Evolutionary conservation across 2,329 filamentous ascomycete species (phyloP).

Genomic region (Trichoderma sp.): DNA sequence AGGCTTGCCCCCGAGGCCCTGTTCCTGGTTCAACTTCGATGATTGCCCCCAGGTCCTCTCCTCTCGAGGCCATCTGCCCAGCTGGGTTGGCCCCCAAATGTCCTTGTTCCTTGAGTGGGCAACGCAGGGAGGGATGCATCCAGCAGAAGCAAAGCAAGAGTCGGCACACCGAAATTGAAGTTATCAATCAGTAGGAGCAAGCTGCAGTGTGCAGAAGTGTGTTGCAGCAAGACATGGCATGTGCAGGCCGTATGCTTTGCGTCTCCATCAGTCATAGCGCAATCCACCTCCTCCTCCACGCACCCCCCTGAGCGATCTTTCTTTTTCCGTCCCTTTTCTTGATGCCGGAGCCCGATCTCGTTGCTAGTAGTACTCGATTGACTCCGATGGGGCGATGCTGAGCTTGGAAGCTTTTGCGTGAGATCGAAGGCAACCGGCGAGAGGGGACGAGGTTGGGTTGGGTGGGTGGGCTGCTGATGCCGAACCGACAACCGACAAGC

Average conservation of each 20-base stretch:
- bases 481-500: conserved; percentile 16
- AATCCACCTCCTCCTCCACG: not conserved
- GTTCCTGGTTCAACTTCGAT: not conserved
- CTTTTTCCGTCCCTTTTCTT: not conserved
- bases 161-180: not conserved
- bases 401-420: not conserved
- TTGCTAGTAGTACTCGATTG: not conserved
- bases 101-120: no score
- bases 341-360: conserved; percentile 18
- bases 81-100: not conserved
- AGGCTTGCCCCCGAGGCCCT: not conserved
- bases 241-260: not conserved
- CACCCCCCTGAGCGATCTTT: not conserved
- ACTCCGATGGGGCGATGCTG: conserved; percentile 6
- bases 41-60: not conserved
- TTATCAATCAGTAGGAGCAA: not conserved
- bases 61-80: not conserved
- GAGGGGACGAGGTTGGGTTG: not conserved
- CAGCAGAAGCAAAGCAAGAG: not conserved
- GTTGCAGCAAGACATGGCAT: not conserved
- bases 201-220: not conserved
- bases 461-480: conserved; percentile 18
- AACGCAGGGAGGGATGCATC: not conserved
- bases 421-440: not conserved
- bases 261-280: not conserved